Evolutionary conservation across 495 filamentous ascomycete species (phyloP), one percentile per base, ranked within the genome.

Genomic region (Penicillium manginii): DNA sequence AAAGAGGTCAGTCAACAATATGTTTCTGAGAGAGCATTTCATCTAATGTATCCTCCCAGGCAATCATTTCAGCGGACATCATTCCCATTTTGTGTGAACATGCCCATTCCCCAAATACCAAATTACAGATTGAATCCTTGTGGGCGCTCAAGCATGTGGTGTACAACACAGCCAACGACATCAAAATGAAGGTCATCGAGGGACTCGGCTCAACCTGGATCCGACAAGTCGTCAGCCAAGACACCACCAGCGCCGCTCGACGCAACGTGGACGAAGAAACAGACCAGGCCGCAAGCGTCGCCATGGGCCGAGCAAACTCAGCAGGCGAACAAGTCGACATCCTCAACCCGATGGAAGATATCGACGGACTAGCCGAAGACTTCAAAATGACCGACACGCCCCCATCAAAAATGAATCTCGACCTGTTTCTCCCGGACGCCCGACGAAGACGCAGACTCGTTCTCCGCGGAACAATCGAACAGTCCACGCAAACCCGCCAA

Each of bases 81-180:
- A 75, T 96, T 42, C 87, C 86, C 50, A 82, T 88, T 4, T 74
- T 98, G 4, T 96, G 91, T 61, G 85, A 90, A 64, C 91, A 96
- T 67, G 92, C 92, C 0, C 90, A 89, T 69, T 92, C 89, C 3
- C 74, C 81, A 54, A 87, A 91, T 64, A 79, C 86, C 6, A 84
- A 84, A 22, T 72, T 98, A 40, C 83, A 89, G 46, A 78, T 94
- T 12, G 90, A 91, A 59, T 90, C 91, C 9, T 72, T 98, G 10
- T 98, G 94, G 94, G 92, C 91, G 18, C 78, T 98, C 47, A 98
- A 97, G 65, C 91, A 97, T 72, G 74, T 97, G 29, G 87, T 94
- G 7, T 79, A 85, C 43, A 81, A 83, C 29, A 83, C 88, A 1
- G 76, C 82, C 21, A 85, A 86, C 48, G 83, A 88, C 15, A 77